Conservation (phyloP, 306 rosid species). For the Sechiopsis laciniata region DNA sequence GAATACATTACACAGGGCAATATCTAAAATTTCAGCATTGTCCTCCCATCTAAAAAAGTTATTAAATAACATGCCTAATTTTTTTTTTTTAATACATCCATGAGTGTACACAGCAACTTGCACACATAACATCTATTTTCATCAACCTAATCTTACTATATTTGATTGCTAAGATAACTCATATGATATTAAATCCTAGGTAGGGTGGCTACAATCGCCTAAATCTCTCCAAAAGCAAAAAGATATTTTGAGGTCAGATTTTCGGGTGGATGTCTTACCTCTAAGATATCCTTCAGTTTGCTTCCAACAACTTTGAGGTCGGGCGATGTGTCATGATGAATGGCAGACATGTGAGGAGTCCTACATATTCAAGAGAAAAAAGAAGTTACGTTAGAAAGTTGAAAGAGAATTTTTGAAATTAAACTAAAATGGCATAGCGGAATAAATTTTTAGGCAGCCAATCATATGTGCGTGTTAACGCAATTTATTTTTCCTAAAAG, state of each 20-base stretch:
- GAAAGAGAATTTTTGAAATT: neutral
- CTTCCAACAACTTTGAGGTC: constrained; percentile 72
- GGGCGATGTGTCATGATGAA: constrained; percentile 77
- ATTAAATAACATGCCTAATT: neutral
- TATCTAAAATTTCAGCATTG: neutral
- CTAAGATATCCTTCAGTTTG: constrained; percentile 62
- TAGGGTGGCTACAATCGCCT: neutral
- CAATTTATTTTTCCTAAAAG: neutral
- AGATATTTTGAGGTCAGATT: neutral
- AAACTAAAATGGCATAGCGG: neutral
- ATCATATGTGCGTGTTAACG: neutral
- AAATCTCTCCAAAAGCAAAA: neutral
- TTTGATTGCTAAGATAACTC: neutral
- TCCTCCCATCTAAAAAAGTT: neutral
- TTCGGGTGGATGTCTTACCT: constrained; percentile 38
- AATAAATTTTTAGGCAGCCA: neutral
- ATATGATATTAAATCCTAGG: neutral
- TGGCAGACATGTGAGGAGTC: constrained; percentile 84
- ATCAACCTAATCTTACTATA: neutral
- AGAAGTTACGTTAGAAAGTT: constrained; percentile 8
- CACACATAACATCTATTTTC: neutral
- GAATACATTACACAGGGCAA: neutral
- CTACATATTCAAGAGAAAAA: constrained; percentile 32
- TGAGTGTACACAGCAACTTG: neutral
- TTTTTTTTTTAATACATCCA: no score